Base-by-base conservation (phyloP, 73 alveolate genomes). In the Uronychia binucleata region DNA sequence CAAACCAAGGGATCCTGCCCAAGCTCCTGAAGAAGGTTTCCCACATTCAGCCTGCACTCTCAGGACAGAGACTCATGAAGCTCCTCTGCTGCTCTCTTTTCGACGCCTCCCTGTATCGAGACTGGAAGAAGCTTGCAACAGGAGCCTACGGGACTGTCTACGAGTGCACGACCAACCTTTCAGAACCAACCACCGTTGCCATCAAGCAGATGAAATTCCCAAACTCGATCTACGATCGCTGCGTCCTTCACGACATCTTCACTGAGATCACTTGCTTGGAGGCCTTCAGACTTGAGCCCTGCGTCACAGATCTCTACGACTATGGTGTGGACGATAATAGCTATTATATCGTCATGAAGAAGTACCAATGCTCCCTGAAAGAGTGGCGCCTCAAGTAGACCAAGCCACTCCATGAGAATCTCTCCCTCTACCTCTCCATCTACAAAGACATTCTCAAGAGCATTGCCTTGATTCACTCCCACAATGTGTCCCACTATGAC, bases 71-170 rank as follows among this genome's bases (percentile, higher is more conserved):
- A 91, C 93, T 98, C 77, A 60, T 98, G 33, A 98, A 98, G 88
- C 94, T 98, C 58, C 85, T 97, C 13, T 96, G 99, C 34, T 78
- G 91, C 57, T 85, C 92, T 28, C 92, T 98, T 74, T 97, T 97
- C 81, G 99, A 98, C 85, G 57, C 92, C 13, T 57, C 95, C 30
- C 88, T 96, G 74, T 98, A 98, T 81, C 86, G 93, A 28, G 96
- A 95, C 82, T 93, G 98, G 98, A 92, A 92, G 58, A 91, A 94
- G 88, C 88, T 98, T 28, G 99, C 99, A 14, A 95, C 95, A 77
- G 99, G 99, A 28, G 99, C 98, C 34, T 98, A 96, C 84, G 99
- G 99, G 0, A 97, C 94, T 1, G 99, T 98, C 0, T 98, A 88
- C 83, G 97, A 97, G 81, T 94, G 99, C 31, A 88, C 88, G 76